Evolutionary conservation across 2,329 filamentous ascomycete genomes (phyloP), one percentile per base, ranked within the genome.

Genomic region (Botryosphaeria agaves): DNA sequence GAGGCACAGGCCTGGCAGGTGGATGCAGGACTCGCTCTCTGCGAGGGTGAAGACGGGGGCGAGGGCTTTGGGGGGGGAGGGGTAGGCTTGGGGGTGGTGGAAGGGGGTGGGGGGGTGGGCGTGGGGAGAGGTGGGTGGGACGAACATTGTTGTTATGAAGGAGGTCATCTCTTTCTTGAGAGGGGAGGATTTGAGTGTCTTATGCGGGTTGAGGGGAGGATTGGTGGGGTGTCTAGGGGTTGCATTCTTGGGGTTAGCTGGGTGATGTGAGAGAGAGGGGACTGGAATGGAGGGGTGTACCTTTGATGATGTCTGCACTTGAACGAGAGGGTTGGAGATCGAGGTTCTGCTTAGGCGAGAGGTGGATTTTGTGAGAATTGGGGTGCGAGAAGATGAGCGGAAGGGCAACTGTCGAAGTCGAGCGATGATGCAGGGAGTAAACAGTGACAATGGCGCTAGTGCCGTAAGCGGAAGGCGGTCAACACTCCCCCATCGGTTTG

Each of bases 91-190:
- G 46, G 38, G 38, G 44, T 32, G 46, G 44, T 37, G 35, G 44
- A 52, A 34, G 43, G 35, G 37, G 38, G 44, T 42, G 45, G 49
- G 35, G 34, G 34, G 38, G 43, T 39, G 39, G 40, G 51, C 46
- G 35, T 42, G 41, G 32, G 46, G 42, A 36, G 53, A 53, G 30
- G 39, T 36, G 36, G 46, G 40, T 39, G 44, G 46, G 39, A 79
- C 75, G 59, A 64, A 82, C 76, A 82, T 79, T 52, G 79, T 84
- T 43, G 76, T 81, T 49, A 84, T 76, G 59, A 84, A 80, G 41
- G 76, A 78, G 50, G 76, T 69, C 78, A 82, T 83, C 43, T 46
- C 61, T 40, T n/a, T n/a, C n/a, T n/a, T n/a, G n/a, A n/a, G n/a
- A n/a, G n/a, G n/a, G n/a, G n/a, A n/a, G n/a, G n/a, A n/a, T n/a